Evolutionary conservation across 1,284 basidiomycete species (phyloP).

Genomic region (Fomes fomentarius): DNA sequence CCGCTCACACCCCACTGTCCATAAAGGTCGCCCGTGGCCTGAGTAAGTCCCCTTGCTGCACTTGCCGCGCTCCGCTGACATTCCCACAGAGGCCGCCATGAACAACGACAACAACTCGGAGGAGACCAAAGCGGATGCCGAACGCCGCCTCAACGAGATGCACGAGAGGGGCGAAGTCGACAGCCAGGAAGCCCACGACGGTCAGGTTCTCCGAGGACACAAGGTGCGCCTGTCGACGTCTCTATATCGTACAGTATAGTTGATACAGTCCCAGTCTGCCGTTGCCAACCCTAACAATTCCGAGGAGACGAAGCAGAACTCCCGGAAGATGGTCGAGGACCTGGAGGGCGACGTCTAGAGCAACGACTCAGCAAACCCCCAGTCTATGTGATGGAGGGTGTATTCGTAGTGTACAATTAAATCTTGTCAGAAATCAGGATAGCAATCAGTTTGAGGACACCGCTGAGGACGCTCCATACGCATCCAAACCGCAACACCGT

Average conservation of each 20-base stretch:
- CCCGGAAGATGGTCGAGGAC: conserved; percentile 42
- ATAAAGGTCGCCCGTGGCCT: conserved; percentile 19
- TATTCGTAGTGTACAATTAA: no score
- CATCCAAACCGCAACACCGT: no score
- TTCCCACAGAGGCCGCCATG: conserved; percentile 36
- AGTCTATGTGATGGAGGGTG: no score
- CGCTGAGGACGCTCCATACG: no score
- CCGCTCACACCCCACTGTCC: no score
- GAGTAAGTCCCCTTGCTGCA: conserved; percentile 1
- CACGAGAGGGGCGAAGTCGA: conserved; percentile 14
- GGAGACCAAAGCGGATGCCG: conserved; percentile 43
- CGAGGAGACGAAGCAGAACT: conserved; percentile 50
- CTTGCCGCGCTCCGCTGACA: not conserved
- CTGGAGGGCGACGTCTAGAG: conserved; percentile 31
- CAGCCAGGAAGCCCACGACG: conserved; percentile 19
- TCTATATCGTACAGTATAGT: no score
- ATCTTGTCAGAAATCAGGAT: no score
- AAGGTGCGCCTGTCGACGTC: conserved; percentile 12
- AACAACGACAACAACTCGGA: conserved; percentile 50
- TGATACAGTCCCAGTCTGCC: conserved; percentile 38
- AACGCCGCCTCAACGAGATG: conserved; percentile 39
- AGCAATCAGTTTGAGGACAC: no score
- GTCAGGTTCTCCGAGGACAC: conserved; percentile 22
- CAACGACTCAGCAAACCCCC: no score
- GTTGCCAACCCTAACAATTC: conserved; percentile 51